phyloP scores from a whole-genome alignment of 2,329 filamentous ascomycete species.

The Fusarium kyushuense region DNA sequence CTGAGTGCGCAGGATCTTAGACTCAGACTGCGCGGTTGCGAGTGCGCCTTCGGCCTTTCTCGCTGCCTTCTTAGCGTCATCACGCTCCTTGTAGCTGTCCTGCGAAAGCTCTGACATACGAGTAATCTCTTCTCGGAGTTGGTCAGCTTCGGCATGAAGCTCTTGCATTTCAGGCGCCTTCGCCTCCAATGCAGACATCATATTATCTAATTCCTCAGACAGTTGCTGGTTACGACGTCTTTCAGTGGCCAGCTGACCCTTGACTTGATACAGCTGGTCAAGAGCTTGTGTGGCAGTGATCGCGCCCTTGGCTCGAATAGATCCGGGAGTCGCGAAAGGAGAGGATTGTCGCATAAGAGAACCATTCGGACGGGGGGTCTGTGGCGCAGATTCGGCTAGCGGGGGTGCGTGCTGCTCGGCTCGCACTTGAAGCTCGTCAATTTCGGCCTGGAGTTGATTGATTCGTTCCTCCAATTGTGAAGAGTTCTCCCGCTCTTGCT shows the following conservation, averaged over 20 bases:
- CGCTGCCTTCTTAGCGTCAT: constrained; percentile 80
- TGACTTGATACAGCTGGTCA: constrained; percentile 74
- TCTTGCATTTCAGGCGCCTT: constrained; percentile 91
- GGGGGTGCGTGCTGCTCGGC: constrained; percentile 58
- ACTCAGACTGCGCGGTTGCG: constrained; percentile 72
- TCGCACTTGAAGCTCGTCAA: constrained; percentile 65
- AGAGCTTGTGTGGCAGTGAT: constrained; percentile 73
- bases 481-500: constrained; percentile 63
- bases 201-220: constrained; percentile 82
- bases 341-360: constrained; percentile 66
- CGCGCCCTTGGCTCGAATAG: constrained; percentile 65
- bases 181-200: constrained; percentile 85
- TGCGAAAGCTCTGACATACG: constrained; percentile 89
- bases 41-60: constrained; percentile 83
- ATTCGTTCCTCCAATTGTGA: constrained; percentile 61
- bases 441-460: constrained; percentile 64
- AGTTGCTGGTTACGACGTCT: constrained; percentile 81
- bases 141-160: constrained; percentile 81
- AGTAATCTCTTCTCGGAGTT: constrained; percentile 82
- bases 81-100: constrained; percentile 82
- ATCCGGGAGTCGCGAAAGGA: constrained; percentile 70
- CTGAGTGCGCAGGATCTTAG: constrained; percentile 84
- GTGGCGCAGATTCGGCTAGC: constrained; percentile 62
- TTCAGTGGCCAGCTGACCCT: constrained; percentile 79
- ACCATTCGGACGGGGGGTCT: constrained; percentile 72